Base-by-base conservation (phyloP, 2,329 filamentous ascomycete species). In the Coniella lustricola region DNA sequence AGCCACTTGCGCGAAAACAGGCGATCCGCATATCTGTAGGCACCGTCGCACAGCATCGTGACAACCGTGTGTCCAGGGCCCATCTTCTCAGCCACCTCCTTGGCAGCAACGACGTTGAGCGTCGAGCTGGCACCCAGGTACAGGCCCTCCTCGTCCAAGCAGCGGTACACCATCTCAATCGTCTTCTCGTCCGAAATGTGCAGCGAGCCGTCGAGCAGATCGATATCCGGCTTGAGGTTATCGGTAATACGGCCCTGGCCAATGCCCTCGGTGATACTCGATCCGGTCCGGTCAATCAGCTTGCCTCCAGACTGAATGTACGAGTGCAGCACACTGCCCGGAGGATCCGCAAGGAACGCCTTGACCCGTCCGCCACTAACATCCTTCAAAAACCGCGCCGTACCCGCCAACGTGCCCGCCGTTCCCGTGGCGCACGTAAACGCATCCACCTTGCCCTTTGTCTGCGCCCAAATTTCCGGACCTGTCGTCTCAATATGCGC, bases 401-500 rank as follows among this genome's bases (percentile, higher is more conserved):
- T 81, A 51, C 93, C 93, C 1, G 93, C 93, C 21, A 97, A 74
- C 0, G 91, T 97, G 40, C 93, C 93, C 7, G 79, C 93, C 0
- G 93, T 98, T 42, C 93, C 93, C 0, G 91, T 96, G 3, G 90
- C 85, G 67, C 91, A 97, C 3, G 90, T 96, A 62, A 98, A 98
- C 4, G 90, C 93, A 65, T 97, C 90, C 18, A 98, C 70, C 55
- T 84, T 84, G 32, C 93, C 91, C 2, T 64, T 70, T 0, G 93
- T 97, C 74, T 98, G 93, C 22, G 82, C 73, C 93, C 93, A 98
- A 63, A 98, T 95, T 70, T 98, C 93, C 0, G 93, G 93, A 0
- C 93, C 93, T 0, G 93, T 98, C 2, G 91, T 97, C 73, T 96
- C 91, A 58, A 97, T 85, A 65, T 98, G 93, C 41, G 93, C 93